Evolutionary conservation across 192 early-diverging fungal species (phyloP).

Genomic region (Powellomyces hirtus): DNA sequence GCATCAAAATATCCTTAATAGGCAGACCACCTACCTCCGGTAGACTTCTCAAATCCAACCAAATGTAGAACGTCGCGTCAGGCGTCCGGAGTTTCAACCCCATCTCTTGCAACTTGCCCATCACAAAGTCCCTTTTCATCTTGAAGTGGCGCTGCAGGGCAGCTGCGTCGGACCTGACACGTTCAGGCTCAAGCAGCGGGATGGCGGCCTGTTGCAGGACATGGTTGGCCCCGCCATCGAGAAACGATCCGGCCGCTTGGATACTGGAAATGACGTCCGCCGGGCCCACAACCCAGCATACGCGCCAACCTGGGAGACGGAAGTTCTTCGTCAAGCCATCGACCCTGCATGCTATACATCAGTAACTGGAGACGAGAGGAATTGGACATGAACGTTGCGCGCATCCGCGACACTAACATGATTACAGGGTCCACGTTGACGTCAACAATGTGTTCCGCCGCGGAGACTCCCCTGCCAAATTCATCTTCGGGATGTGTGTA

Average conservation of each 20-base stretch:
- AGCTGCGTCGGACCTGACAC: slow-evolving; percentile 39
- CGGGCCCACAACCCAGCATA: slow-evolving; percentile 57
- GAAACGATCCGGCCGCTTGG: slow-evolving; percentile 47
- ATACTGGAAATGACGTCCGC: slow-evolving; percentile 50
- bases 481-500: slow-evolving; percentile 35
- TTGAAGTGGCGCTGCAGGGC: slow-evolving; percentile 48
- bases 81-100: slow-evolving; percentile 46
- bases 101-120: slow-evolving; percentile 36
- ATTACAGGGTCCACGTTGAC: slow-evolving; percentile 52
- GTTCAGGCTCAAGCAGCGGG: slow-evolving; percentile 44
- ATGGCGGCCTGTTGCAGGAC: slow-evolving; percentile 50
- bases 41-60: slow-evolving; percentile 45
- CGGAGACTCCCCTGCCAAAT: slow-evolving; percentile 41
- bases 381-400: too few species aligned
- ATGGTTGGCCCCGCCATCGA: slow-evolving; percentile 59
- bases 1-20: too few species aligned
- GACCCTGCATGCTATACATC: slow-evolving; percentile 15
- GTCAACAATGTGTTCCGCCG: slow-evolving; percentile 47
- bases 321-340: slow-evolving; percentile 53
- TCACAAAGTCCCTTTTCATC: slow-evolving; percentile 48
- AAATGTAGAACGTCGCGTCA: slow-evolving; percentile 56
- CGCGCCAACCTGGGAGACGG: slow-evolving; percentile 56
- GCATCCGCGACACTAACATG: too few species aligned
- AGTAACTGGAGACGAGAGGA: not conserved
- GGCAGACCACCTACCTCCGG: slow-evolving; percentile 40